Base-by-base conservation (phyloP, 2,329 filamentous ascomycete genomes). In the Colletotrichum costaricense region DNA sequence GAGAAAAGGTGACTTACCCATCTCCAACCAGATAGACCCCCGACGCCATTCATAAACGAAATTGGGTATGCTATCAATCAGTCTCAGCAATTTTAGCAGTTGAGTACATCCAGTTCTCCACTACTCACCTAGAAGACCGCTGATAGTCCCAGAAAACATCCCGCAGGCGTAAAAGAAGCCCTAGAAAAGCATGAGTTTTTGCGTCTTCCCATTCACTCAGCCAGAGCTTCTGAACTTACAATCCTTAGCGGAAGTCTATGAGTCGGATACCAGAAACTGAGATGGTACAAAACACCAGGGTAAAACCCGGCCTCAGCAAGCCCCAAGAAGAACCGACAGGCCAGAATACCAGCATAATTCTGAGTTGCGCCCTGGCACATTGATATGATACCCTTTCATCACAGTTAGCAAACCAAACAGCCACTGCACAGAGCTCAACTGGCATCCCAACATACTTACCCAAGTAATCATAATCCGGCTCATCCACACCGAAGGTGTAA, bases 261-360 rank as follows among this genome's bases (percentile, higher is more conserved):
- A 5, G 80, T 78, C 0, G 80, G 79, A 69, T 81, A 82, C 81
- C 81, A 82, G 69, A 82, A 71, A 76, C 77, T 78, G 16, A 80
- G 33, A 57, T 79, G 78, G 52, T 78, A 79, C 73, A 79, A 63
- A 0, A 80, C 78, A 6, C 78, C 79, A 3, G 78, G 78, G 26
- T 79, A 79, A n/a, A 79, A 79, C 0, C 79, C 78, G 26, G 78
- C 78, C 63, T 80, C 79, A 4, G 79, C 76, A 6, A 77, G 72
- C 0, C 79, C 78, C 1, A 81, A 66, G 35, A 78, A 78, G 67
- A 79, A 81, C 2, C 78, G 76, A 28, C 76, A 76, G 2, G 75
- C 75, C 57, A 81, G 38, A 5, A 81, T 78, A 1, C 77, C 78
- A 6, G 77, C 67, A 67, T 78, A 80, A 38, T 74, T 77, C 8